These are phyloP conservation scores for Calocybe cyanea DNA, from an alignment of 768 basidiomycete species.

Conservation along the genomic window DNA sequence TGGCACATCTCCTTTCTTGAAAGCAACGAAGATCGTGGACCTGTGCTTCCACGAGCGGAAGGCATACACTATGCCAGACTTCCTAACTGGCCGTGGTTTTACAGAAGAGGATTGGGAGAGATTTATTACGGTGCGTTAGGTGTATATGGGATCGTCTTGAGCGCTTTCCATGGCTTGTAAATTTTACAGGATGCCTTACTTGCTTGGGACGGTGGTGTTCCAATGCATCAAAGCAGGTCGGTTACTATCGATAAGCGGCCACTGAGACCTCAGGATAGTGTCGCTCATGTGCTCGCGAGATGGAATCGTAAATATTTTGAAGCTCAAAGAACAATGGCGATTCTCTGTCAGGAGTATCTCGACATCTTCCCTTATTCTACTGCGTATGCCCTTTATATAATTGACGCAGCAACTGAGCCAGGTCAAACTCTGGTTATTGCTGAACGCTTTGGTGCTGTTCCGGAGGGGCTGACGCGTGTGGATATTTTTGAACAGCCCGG, in stretches of 20 bases:
- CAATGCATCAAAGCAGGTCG: neutral
- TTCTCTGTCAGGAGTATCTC: neutral
- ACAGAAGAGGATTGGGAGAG: slow-evolving; percentile 15
- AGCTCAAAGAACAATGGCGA: neutral
- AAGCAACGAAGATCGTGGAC: slow-evolving; percentile 18
- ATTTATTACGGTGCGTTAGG: slow-evolving; percentile 3
- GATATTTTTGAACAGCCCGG: neutral
- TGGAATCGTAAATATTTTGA: neutral
- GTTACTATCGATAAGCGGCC: neutral
- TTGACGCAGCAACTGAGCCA: neutral
- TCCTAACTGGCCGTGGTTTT: slow-evolving; percentile 10
- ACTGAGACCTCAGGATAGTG: neutral
- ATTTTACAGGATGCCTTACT: neutral
- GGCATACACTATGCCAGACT: slow-evolving; percentile 12
- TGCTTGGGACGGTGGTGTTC: neutral
- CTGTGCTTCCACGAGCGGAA: slow-evolving; percentile 14
- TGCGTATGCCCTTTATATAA: neutral
- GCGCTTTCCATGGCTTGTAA: too few relatives aligned
- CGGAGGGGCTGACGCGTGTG: neutral
- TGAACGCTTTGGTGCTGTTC: neutral
- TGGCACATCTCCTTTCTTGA: neutral
- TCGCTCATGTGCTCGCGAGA: neutral
- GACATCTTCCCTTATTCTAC: neutral
- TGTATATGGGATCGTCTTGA: too few relatives aligned
- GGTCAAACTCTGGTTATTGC: neutral